Evolutionary conservation across 1,284 basidiomycete genomes (phyloP), one percentile per base, ranked within the genome.

Genomic region (Boletus smithii): DNA sequence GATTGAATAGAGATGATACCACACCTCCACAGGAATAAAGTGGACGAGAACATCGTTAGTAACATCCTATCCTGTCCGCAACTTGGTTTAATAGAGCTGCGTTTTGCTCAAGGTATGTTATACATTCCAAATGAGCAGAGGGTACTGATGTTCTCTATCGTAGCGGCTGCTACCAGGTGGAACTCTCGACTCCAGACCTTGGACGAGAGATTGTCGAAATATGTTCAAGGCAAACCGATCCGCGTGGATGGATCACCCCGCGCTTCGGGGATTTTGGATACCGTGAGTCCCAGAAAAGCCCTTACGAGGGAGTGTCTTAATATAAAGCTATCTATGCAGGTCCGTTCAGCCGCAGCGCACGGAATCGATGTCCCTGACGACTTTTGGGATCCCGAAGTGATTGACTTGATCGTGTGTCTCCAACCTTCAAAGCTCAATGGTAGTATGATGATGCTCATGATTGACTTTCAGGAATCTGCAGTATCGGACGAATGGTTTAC

Each of bases 401-500:
- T 82, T 9, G 75, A 78, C 46, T 57, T 76, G 24, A 79, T 89
- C 48, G 85, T 86, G 57, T 39, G 80, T 72, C 23, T 13, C 34
- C 5, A 3, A 10, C n/a, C 38, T 33, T 48, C 17, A 13, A 8
- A 17, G 23, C 9, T 38, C 18, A n/a, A 22, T 3, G 5, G 22
- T 33, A 49, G 10, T 20, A 20, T 38, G 20, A 35, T 8, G 23
- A 48, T 20, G 42, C 18, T 51, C 34, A 52, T 46, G 27, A 11
- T 18, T 17, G 10, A 27, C 38, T 36, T 41, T 20, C 42, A 89
- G 81, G 89, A 91, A 69, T 72, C 73, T 42, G 88, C 88, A 16
- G 79, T 89, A 8, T 77, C 85, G 23, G 77, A 75, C 40, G 88
- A 92, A 67, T 91, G 88, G 88, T 91, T 89, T 63, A 73, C 79